Conservation (phyloP, 2,329 filamentous ascomycete species). For the Penicillium sp. region DNA sequence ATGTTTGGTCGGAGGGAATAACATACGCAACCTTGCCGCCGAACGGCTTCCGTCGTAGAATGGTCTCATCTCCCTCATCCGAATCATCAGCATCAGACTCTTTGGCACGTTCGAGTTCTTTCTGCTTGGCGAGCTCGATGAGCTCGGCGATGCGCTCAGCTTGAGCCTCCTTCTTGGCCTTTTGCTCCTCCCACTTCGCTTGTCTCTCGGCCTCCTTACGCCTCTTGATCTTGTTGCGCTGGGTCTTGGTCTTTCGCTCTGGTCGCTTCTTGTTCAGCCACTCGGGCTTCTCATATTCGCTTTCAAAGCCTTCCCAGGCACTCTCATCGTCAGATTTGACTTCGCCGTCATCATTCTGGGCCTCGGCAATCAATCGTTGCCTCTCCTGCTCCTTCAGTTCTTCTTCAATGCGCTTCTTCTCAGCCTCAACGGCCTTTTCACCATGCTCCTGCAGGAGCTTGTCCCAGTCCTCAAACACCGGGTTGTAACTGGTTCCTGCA, state of each 20-base stretch:
- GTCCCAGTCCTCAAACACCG: constrained; percentile 83
- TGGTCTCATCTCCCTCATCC: constrained; percentile 63
- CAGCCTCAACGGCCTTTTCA: constrained; percentile 75
- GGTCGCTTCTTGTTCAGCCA: constrained; percentile 72
- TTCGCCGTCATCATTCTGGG: constrained; percentile 74
- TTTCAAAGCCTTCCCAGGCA: constrained; percentile 88
- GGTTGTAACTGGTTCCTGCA: constrained; percentile 91
- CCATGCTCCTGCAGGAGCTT: constrained; percentile 73
- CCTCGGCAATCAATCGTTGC: constrained; percentile 71
- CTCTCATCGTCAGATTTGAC: constrained; percentile 83
- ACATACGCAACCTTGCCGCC: constrained; percentile 62
- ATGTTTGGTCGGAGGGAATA: not conserved
- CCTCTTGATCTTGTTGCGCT: constrained; percentile 85
- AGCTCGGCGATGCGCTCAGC: constrained; percentile 72
- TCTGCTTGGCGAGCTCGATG: constrained; percentile 53
- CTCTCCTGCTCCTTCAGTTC: constrained; percentile 69
- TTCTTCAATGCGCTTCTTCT: constrained; percentile 71
- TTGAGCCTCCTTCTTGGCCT: constrained; percentile 74
- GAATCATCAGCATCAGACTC: constrained; percentile 43
- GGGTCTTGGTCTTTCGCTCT: constrained; percentile 79
- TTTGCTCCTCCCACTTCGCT: constrained; percentile 73
- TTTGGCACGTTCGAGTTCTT: constrained; percentile 53
- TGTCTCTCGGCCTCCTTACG: constrained; percentile 84
- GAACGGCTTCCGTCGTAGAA: constrained; percentile 71
- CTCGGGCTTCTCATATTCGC: constrained; percentile 71